Percentiles rank a stretch among this genome's conserved stretches.
phyloP scores from a whole-genome alignment of 2,329 filamentous ascomycete genomes.

The Emericellopsis atlantica region DNA sequence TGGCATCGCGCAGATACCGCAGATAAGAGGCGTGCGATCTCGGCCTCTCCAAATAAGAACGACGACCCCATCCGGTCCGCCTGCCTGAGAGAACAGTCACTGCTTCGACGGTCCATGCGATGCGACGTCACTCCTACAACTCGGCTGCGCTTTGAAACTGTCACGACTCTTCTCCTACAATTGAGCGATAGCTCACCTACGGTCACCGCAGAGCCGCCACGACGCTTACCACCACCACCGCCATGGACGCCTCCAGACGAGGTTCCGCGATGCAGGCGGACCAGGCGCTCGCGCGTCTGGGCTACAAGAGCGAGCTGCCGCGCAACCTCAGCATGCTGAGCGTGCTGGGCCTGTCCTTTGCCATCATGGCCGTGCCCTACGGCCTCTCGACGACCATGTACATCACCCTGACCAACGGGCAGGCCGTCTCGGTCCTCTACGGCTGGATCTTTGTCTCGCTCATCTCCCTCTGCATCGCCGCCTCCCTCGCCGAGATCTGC shows the following conservation, averaged over 20 bases:
- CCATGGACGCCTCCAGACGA: neutral
- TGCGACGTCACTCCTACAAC: too few species aligned
- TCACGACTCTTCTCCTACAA: too few species aligned
- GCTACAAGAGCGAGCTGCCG: slow-evolving; percentile 35
- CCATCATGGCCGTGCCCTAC: slow-evolving; percentile 38
- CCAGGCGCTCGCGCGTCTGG: slow-evolving; percentile 30
- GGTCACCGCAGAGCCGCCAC: too few species aligned
- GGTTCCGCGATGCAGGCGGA: slow-evolving; percentile 16
- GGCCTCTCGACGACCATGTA: slow-evolving; percentile 34
- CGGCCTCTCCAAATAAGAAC: too few species aligned
- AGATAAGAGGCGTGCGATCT: too few species aligned
- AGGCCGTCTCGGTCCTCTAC: slow-evolving; percentile 63
- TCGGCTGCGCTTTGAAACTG: too few species aligned
- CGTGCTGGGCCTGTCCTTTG: slow-evolving; percentile 35
- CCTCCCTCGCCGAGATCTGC: slow-evolving; percentile 61
- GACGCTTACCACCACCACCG: neutral
- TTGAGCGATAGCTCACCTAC: too few species aligned
- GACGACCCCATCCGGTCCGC: too few species aligned
- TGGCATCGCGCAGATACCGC: too few species aligned
- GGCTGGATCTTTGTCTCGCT: slow-evolving; percentile 50
- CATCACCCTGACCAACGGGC: slow-evolving; percentile 54
- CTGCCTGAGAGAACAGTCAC: too few species aligned
- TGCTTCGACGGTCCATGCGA: too few species aligned
- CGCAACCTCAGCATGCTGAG: slow-evolving; percentile 36
- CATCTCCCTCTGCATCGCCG: slow-evolving; percentile 60